Base-by-base conservation (phyloP, 2,329 filamentous ascomycete species). In the Aspergillus vadensis region DNA sequence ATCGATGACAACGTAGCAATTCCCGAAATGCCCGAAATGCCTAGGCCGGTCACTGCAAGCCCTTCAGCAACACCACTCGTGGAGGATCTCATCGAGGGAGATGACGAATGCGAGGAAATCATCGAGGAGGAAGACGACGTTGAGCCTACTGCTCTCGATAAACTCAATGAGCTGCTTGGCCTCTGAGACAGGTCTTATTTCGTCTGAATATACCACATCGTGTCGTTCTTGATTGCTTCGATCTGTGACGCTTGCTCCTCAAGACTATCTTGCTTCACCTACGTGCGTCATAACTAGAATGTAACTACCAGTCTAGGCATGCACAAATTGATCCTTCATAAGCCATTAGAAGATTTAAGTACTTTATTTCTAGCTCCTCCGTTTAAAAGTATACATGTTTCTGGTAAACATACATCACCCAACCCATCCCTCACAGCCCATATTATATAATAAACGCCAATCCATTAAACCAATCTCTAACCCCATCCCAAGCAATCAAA, bases 131-230 rank as follows among this genome's bases (percentile, higher is more conserved):
- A 71, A 52, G 62, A 55, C 5, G 65, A 65, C 43, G 9, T 70
- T 32, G 67, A 71, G 51, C 66, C 68, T 5, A 67, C 59, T 19
- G 68, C 70, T 12, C 56, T 74, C n/a, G 70, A 74, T 48, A 62
- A 55, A 25, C 61, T 73, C 8, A 63, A 62, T 8, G 30, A 64
- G 36, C 19, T 74, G 47, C 65, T 71, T 2, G 63, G 63, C 21
- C 9, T 53, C 15, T 65, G 43, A 59, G 39, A 38, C 19, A 12
- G 14, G 44, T 27, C 14, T 32, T 23, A 19, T 47, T 12, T 32
- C 48, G 21, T 52, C 15, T 17, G n/a, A 36, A 55, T 15, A 36
- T 36, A 12, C 12, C 15, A 12, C 32, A 36, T 6, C 19, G 8
- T 14, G 21, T 2, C 41, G 7, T 44, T 15, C 41, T 44, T 14